Conservation (phyloP, 2,329 filamentous ascomycete genomes). For the Botrytis deweyae region DNA sequence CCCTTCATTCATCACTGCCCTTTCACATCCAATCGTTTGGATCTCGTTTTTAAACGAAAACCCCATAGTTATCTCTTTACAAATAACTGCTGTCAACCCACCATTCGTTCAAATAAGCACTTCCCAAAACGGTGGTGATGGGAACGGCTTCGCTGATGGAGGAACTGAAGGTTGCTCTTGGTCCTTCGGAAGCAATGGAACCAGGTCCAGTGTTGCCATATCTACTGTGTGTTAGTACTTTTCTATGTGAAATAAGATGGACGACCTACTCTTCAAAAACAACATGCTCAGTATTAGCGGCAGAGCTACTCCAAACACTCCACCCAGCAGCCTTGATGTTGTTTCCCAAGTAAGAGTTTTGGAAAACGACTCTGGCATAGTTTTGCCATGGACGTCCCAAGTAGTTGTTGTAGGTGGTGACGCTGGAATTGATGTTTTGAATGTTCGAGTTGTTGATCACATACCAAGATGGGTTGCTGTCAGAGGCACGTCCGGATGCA, state of each 20-base stretch:
- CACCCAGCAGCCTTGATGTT: constrained; percentile 53
- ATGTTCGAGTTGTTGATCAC: constrained; percentile 55
- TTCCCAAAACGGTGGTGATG: constrained; percentile 26
- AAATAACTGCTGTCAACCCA: constrained; percentile 27
- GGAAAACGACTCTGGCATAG: constrained; percentile 51
- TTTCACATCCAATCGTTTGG: background rate
- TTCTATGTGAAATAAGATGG: background rate
- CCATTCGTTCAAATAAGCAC: constrained; percentile 23
- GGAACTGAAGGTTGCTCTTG: constrained; percentile 26
- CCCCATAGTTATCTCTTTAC: background rate
- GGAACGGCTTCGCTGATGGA: constrained; percentile 18
- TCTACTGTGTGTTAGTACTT: background rate
- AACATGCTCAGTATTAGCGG: constrained; percentile 22
- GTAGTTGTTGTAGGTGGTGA: constrained; percentile 45
- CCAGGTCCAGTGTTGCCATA: constrained; percentile 51
- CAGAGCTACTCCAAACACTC: constrained; percentile 46
- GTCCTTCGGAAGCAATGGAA: constrained; percentile 19
- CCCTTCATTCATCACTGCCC: background rate
- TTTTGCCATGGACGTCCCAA: constrained; percentile 53
- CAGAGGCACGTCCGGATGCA: constrained; percentile 44
- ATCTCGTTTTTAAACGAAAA: background rate
- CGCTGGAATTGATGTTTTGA: constrained; percentile 43
- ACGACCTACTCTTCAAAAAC: background rate
- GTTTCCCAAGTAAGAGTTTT: constrained; percentile 47
- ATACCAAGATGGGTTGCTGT: constrained; percentile 47